phyloP scores from a whole-genome alignment of 1,284 basidiomycete genomes.

The Salmacisia buchloeana region DNA sequence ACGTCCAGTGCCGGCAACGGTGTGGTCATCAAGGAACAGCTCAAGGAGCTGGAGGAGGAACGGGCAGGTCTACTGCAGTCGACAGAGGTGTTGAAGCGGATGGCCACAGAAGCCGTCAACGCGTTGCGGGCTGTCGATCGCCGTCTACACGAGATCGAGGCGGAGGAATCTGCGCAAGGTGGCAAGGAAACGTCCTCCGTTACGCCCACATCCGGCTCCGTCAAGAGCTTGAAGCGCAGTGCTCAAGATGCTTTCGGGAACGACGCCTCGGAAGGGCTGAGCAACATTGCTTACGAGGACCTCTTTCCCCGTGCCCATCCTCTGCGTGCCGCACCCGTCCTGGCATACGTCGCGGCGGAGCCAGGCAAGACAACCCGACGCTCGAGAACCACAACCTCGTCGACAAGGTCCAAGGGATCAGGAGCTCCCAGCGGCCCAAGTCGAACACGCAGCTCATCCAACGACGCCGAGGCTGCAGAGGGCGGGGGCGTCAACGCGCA shows the following conservation, averaged over 20 bases:
- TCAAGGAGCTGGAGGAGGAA: slow-evolving; percentile 12
- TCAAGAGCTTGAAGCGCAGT: not conserved
- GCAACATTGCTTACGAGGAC: not conserved
- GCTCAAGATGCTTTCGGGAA: not conserved
- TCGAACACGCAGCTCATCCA: not conserved
- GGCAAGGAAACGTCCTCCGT: no score
- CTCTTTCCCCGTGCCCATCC: not conserved
- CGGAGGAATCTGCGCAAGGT: not conserved
- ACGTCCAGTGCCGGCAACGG: not conserved
- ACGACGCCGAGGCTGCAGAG: slow-evolving; percentile 7
- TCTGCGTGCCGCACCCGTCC: not conserved
- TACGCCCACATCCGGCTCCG: not conserved
- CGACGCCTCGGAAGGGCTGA: not conserved
- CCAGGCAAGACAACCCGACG: not conserved
- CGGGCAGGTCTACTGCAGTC: slow-evolving; percentile 11
- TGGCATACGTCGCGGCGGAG: not conserved
- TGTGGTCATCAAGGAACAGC: slow-evolving; percentile 11
- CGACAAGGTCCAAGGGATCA: not conserved
- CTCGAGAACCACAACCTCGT: not conserved
- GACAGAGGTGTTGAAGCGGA: slow-evolving; percentile 14
- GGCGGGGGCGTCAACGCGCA: not conserved
- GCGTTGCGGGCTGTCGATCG: slow-evolving; percentile 13
- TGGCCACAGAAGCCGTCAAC: slow-evolving; percentile 14
- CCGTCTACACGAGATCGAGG: slow-evolving; percentile 8
- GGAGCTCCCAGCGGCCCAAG: not conserved